phyloP scores from a whole-genome alignment of 768 basidiomycete genomes.

The Chalciporus pseudorubinellus region DNA sequence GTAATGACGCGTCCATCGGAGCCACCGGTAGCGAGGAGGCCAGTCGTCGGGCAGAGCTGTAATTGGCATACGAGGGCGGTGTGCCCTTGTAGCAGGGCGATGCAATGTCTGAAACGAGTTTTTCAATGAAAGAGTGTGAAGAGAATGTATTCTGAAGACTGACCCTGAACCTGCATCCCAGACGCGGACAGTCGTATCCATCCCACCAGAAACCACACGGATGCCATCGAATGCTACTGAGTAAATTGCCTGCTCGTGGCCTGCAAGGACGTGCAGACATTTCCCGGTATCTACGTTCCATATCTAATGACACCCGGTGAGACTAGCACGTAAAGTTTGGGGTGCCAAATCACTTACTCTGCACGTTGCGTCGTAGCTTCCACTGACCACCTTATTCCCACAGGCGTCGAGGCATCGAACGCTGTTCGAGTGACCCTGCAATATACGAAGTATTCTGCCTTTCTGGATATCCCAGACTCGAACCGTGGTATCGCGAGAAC shows the following conservation, averaged over 20 bases:
- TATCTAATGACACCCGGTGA: slow-evolving; percentile 43
- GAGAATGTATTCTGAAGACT: slow-evolving; percentile 23
- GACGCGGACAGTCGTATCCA: slow-evolving; percentile 90
- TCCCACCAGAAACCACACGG: slow-evolving; percentile 78
- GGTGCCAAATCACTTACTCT: slow-evolving; percentile 48
- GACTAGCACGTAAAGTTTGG: not conserved
- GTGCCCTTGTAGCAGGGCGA: slow-evolving; percentile 86
- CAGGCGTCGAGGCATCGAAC: slow-evolving; percentile 89
- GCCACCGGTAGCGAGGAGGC: slow-evolving; percentile 74
- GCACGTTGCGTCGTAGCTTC: slow-evolving; percentile 89
- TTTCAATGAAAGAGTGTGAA: not conserved
- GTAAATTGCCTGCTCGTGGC: slow-evolving; percentile 89
- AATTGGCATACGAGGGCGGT: slow-evolving; percentile 91
- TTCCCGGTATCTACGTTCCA: slow-evolving; percentile 91
- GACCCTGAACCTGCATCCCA: slow-evolving; percentile 90
- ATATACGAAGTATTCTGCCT: slow-evolving; percentile 60
- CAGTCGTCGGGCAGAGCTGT: slow-evolving; percentile 59
- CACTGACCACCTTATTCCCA: slow-evolving; percentile 82
- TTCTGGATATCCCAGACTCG: slow-evolving; percentile 92
- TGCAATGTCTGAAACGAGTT: slow-evolving; percentile 54
- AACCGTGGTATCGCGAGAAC: slow-evolving; percentile 82
- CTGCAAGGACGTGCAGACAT: slow-evolving; percentile 76
- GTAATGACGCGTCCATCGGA: slow-evolving; percentile 86
- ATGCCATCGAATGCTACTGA: slow-evolving; percentile 87
- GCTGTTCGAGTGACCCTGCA: slow-evolving; percentile 76